A percentile compares a stretch with the other conserved stretches of the same genome.
These are phyloP conservation scores for Brettanomyces bruxellensis DNA, from an alignment of 805 yeast species.

Conservation along the genomic window DNA sequence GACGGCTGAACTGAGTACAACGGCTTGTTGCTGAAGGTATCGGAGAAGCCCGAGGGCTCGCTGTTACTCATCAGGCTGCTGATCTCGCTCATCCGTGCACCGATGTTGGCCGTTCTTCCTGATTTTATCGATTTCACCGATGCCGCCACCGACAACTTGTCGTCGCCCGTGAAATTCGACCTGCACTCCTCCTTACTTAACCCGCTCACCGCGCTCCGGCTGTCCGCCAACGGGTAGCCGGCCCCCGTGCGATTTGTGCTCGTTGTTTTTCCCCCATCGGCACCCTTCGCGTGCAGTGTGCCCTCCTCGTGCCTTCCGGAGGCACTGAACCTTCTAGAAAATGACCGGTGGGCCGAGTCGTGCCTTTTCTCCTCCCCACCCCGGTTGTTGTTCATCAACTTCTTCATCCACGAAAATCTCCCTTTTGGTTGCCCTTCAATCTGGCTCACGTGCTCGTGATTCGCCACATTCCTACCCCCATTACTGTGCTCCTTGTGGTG, in stretches of 20 bases:
- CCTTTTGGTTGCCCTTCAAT: conserved; percentile 1
- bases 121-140: conserved; percentile 2
- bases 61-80: conserved; percentile 11
- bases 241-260: no score
- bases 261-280: not conserved
- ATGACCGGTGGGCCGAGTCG: not conserved
- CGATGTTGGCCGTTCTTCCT: not conserved
- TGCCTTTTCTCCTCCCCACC: not conserved
- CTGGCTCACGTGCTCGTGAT: not conserved
- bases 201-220: not conserved
- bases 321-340: not conserved
- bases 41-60: conserved; percentile 13
- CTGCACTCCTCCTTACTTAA: not conserved
- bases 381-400: conserved; percentile 23
- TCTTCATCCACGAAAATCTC: conserved; percentile 27
- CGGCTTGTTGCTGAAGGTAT: conserved; percentile 39
- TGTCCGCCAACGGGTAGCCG: no score
- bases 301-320: not conserved
- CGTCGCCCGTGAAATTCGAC: not conserved
- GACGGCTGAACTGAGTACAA: conserved; percentile 35
- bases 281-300: not conserved
- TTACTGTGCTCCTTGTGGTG: no score
- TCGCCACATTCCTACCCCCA: no score
- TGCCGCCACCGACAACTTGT: not conserved
- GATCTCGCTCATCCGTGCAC: not conserved